phyloP scores from a whole-genome alignment of 163 green algal genomes.

The Chlorella variabilis region DNA sequence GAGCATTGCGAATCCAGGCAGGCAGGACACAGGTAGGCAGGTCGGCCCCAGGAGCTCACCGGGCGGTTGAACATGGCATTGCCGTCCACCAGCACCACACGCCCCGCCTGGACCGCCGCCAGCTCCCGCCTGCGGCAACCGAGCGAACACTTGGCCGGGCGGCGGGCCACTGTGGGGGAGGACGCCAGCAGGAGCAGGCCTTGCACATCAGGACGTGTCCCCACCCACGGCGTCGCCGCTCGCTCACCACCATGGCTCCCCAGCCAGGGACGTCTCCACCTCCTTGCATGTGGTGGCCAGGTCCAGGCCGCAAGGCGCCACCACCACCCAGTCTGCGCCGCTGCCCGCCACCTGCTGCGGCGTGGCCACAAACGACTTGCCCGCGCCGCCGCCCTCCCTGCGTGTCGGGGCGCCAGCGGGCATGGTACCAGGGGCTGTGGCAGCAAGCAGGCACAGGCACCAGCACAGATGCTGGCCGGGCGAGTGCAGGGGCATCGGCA shows the following conservation, averaged over 20 bases:
- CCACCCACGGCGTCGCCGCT: too few species aligned
- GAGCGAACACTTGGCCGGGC: neutral
- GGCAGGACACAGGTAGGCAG: too few species aligned
- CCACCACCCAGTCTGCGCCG: constrained; percentile 83
- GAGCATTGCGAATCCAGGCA: too few species aligned
- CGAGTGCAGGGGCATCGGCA: too few species aligned
- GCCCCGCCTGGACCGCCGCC: constrained; percentile 69
- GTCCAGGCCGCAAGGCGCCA: constrained; percentile 84
- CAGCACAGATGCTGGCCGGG: neutral
- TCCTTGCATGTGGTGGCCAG: constrained; percentile 63
- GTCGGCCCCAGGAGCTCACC: neutral
- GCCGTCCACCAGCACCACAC: constrained; percentile 84
- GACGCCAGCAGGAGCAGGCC: too few species aligned
- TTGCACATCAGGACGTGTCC: too few species aligned
- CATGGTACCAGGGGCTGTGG: too few species aligned
- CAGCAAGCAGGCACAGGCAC: neutral
- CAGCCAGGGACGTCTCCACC: constrained; percentile 35
- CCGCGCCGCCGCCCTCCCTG: constrained; percentile 57
- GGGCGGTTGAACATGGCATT: constrained; percentile 83
- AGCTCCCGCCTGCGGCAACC: constrained; percentile 55
- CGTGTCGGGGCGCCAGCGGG: neutral
- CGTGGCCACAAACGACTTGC: constrained; percentile 57
- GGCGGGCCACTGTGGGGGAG: neutral
- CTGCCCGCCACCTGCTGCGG: constrained; percentile 55
- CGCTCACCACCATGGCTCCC: constrained; percentile 52